Percentiles rank a stretch among this genome's conserved stretches.
Evolutionary conservation across 1,139 yeast genomes (phyloP).

Genomic region (Zhuliangozyma parablackwelliae): DNA sequence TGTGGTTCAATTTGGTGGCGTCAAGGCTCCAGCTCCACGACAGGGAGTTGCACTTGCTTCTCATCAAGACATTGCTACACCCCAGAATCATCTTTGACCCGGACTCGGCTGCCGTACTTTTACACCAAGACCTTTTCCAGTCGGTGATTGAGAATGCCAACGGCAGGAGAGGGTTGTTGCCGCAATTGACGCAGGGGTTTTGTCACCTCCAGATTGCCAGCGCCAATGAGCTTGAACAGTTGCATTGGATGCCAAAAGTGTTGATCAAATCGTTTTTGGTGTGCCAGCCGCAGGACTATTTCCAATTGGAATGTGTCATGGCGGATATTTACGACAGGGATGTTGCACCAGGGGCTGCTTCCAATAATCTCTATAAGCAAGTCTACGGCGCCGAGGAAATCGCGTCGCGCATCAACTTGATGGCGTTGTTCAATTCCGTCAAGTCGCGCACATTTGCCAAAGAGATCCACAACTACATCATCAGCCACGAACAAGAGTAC

Average conservation of each 20-base stretch:
- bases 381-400: constrained; percentile 62
- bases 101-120: constrained; percentile 14
- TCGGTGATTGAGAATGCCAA: constrained; percentile 48
- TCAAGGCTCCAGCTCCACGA: constrained; percentile 66
- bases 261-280: constrained; percentile 44
- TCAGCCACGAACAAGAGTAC: constrained; percentile 34
- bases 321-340: constrained; percentile 45
- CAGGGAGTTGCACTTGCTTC: constrained; percentile 52
- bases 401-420: constrained; percentile 47
- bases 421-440: constrained; percentile 40
- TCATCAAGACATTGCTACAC: constrained; percentile 45
- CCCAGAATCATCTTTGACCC: constrained; percentile 18
- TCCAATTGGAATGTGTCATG: constrained; percentile 56
- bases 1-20: constrained; percentile 60
- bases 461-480: constrained; percentile 36
- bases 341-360: constrained; percentile 9
- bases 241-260: constrained; percentile 53
- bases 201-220: constrained; percentile 34
- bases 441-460: constrained; percentile 30
- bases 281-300: constrained; percentile 55
- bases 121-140: constrained; percentile 32
- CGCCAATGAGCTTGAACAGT: constrained; percentile 29
- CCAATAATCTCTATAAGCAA: constrained; percentile 31
- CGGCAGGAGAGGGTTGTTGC: constrained; percentile 68
- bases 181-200: constrained; percentile 47